phyloP scores from a whole-genome alignment of 345 rosid species.

The Dovyalis caffra region DNA sequence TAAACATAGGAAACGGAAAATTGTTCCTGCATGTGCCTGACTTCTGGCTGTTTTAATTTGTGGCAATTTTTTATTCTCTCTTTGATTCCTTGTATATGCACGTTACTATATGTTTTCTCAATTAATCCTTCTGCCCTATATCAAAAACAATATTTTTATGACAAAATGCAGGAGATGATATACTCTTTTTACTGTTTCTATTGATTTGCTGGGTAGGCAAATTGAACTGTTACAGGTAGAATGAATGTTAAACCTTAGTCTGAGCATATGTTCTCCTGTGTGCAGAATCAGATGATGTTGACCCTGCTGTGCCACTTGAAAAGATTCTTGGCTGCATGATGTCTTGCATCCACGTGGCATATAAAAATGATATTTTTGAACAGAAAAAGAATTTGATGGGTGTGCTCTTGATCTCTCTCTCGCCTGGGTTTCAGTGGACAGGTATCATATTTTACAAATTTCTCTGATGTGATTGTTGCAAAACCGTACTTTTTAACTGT shows the following conservation, averaged over 20 bases:
- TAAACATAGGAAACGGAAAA: no score
- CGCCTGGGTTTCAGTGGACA: conserved; percentile 76
- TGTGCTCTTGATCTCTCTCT: conserved; percentile 44
- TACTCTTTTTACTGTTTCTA: background rate
- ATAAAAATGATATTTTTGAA: conserved; percentile 48
- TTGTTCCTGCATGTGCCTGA: no score
- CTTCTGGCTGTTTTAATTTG: no score
- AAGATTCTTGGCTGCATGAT: conserved; percentile 65
- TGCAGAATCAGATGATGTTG: conserved; percentile 53
- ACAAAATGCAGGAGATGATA: background rate
- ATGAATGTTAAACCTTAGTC: background rate
- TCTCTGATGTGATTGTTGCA: background rate
- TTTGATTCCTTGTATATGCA: background rate
- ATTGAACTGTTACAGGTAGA: no score
- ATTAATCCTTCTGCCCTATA: background rate
- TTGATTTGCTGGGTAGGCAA: background rate
- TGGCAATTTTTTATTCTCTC: no score
- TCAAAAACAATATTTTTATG: background rate
- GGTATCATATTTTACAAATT: conserved; percentile 47
- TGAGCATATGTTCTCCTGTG: conserved; percentile 9
- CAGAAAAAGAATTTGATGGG: conserved; percentile 56
- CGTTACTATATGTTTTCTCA: no score
- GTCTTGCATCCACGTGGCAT: conserved; percentile 67
- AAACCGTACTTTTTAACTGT: conserved; percentile 12
- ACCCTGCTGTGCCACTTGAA: conserved; percentile 52